Percentiles rank a stretch among this genome's conserved stretches.
Evolutionary conservation across 306 rosid genomes (phyloP).

Genomic region (Trifolium pratense): DNA sequence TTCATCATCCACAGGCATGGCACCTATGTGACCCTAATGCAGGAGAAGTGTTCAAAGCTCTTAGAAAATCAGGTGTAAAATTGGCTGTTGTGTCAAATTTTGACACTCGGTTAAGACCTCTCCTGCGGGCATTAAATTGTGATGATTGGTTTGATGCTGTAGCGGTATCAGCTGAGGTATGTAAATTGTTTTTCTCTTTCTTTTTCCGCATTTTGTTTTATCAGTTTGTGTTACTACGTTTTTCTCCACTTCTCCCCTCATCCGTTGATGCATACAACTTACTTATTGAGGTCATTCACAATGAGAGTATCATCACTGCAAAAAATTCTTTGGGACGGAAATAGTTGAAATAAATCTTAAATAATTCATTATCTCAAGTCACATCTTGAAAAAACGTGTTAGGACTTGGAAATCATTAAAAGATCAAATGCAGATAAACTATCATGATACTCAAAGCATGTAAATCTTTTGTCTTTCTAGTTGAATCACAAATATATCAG

Average conservation of each 20-base stretch:
- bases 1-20: conserved; percentile 75
- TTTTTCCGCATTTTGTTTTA: conserved; percentile 18
- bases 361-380: conserved; percentile 25
- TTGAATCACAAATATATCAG: not conserved
- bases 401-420: not conserved
- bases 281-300: conserved; percentile 6
- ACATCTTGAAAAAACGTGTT: conserved; percentile 2
- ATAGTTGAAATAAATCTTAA: conserved; percentile 24
- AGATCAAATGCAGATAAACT: not conserved
- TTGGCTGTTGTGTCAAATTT: conserved; percentile 88
- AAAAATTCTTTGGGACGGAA: not conserved
- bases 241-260: conserved; percentile 3
- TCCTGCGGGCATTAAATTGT: conserved; percentile 74
- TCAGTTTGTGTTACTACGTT: conserved; percentile 3
- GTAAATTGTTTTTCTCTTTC: conserved; percentile 16
- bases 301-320: not conserved
- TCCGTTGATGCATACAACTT: conserved; percentile 6
- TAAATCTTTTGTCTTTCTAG: conserved; percentile 14
- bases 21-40: conserved; percentile 93
- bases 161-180: conserved; percentile 96
- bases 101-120: conserved; percentile 90
- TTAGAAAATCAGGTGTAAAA: conserved; percentile 82
- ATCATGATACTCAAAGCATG: not conserved
- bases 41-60: conserved; percentile 68
- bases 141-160: conserved; percentile 97